Percentiles rank a stretch among this genome's conserved stretches.
These are phyloP conservation scores for Colletotrichum sublineola DNA, from an alignment of 2,329 filamentous ascomycete species.

Conservation along the genomic window DNA sequence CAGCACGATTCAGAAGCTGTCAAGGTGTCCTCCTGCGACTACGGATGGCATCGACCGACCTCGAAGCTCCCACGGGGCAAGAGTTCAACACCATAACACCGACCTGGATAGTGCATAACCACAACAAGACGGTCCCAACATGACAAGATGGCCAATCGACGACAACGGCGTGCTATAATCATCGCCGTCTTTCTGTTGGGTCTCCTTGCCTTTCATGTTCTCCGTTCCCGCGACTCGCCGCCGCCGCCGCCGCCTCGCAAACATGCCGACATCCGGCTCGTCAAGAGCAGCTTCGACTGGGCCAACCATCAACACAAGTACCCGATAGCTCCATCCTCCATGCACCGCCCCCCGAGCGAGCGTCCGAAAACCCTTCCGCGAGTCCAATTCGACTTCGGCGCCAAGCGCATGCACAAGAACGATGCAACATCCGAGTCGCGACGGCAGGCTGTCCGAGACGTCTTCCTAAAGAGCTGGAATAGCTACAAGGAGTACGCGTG, in stretches of 20 bases:
- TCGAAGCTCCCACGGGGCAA: slow-evolving; percentile 9
- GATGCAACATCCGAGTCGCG: slow-evolving; percentile 38
- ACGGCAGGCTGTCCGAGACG: slow-evolving; percentile 49
- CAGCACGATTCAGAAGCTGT: slow-evolving; percentile 5
- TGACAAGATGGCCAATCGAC: slow-evolving; percentile 42
- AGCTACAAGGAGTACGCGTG: slow-evolving; percentile 62
- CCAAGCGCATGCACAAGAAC: slow-evolving; percentile 28
- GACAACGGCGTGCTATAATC: slow-evolving; percentile 38
- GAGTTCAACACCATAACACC: not conserved
- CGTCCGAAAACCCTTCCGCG: slow-evolving; percentile 27
- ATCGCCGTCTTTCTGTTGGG: slow-evolving; percentile 34
- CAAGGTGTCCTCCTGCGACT: slow-evolving; percentile 1
- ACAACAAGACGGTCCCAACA: not conserved
- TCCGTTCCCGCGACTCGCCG: not conserved
- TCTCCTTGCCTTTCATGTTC: slow-evolving; percentile 20
- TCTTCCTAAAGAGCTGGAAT: slow-evolving; percentile 55
- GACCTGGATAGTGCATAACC: not conserved
- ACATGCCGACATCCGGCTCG: slow-evolving; percentile 27
- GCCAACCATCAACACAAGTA: slow-evolving; percentile 33
- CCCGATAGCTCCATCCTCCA: slow-evolving; percentile 30
- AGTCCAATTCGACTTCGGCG: slow-evolving; percentile 38
- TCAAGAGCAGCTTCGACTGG: slow-evolving; percentile 42
- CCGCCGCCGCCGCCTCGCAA: slow-evolving; percentile 12
- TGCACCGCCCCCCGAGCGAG: slow-evolving; percentile 33
- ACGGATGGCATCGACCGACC: slow-evolving; percentile 7